phyloP scores from a whole-genome alignment of 345 rosid species.

The Euphorbia pulcherrima region DNA sequence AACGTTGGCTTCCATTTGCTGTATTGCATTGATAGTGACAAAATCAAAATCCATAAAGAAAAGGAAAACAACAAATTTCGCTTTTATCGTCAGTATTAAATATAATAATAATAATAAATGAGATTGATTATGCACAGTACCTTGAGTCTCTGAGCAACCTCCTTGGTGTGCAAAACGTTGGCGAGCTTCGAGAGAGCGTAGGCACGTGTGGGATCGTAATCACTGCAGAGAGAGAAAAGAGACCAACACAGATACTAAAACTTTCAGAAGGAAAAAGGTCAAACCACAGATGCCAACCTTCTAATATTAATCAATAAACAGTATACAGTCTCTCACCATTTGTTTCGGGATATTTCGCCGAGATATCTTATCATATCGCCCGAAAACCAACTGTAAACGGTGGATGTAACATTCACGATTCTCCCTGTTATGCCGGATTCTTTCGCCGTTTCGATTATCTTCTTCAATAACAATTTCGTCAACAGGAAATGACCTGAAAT shows the following conservation, averaged over 20 bases:
- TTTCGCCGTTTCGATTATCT: slow-evolving; percentile 70
- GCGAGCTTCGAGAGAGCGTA: slow-evolving; percentile 99
- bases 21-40: slow-evolving; percentile 18
- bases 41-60: neutral
- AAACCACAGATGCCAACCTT: slow-evolving; percentile 14
- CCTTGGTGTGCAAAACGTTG: slow-evolving; percentile 91
- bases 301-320: too few species aligned
- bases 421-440: slow-evolving; percentile 64
- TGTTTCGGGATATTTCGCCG: slow-evolving; percentile 58
- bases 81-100: slow-evolving; percentile 15
- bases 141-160: slow-evolving; percentile 75
- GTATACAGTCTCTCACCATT: slow-evolving; percentile 41
- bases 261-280: slow-evolving; percentile 23
- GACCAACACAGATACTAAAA: neutral
- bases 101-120: neutral
- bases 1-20: slow-evolving; percentile 80
- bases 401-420: slow-evolving; percentile 86
- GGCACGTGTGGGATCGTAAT: slow-evolving; percentile 92
- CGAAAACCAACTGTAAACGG: slow-evolving; percentile 77
- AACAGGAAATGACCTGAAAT: slow-evolving; percentile 75
- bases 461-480: slow-evolving; percentile 62
- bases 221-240: slow-evolving; percentile 34
- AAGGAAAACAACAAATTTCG: slow-evolving; percentile 36
- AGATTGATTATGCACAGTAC: slow-evolving; percentile 28
- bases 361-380: slow-evolving; percentile 77